Base-by-base conservation (phyloP, 2,329 filamentous ascomycete species). In the Aureobasidium sp. region DNA sequence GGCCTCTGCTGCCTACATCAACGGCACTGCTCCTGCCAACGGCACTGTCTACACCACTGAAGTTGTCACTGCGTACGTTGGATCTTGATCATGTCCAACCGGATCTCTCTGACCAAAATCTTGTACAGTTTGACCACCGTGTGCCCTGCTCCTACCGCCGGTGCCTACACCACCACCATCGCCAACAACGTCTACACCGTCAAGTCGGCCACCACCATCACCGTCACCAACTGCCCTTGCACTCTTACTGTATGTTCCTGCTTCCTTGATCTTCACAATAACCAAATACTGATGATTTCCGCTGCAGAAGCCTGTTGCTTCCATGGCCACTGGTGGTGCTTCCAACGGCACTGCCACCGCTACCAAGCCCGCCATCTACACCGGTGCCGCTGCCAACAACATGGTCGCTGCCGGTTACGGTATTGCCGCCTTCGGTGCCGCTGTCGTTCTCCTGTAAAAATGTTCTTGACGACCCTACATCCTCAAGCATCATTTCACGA, bases 121-220 rank as follows among this genome's bases (percentile, higher is more conserved):
- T n/a, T 14, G 11, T 47, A 47, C 45, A 48, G 45, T 4, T 27
- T 44, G 14, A 65, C 63, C 51, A 65, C 63, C n/a, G 61, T 58
- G 48, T 63, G 63, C 59, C 60, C 59, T 14, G 52, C 51, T 14
- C 6, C 58, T 25, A 51, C 45, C 20, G 14, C 25, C n/a, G 45
- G 45, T 3, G 45, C 15, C 14, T 48, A 48, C 27, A 20, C n/a
- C 9, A 61, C 49, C 60, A 61, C 52, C 25, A 37, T 64, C n/a
- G 36, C 41, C 45, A 41, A 53, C 36, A 61, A 62, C 56, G 47
- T 29, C 41, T 65, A 65, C 63, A 65, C 63, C 56, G 47, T 63
- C 57, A 41, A 25, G n/a, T 37, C 41, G 7, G 61, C 61, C 47
- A 65, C 63, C 41, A 65, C 63, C 15, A 14, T 65, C 12, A 63